Evolutionary conservation across 768 basidiomycete genomes (phyloP).

Genomic region (Podaxis carcinomalis): DNA sequence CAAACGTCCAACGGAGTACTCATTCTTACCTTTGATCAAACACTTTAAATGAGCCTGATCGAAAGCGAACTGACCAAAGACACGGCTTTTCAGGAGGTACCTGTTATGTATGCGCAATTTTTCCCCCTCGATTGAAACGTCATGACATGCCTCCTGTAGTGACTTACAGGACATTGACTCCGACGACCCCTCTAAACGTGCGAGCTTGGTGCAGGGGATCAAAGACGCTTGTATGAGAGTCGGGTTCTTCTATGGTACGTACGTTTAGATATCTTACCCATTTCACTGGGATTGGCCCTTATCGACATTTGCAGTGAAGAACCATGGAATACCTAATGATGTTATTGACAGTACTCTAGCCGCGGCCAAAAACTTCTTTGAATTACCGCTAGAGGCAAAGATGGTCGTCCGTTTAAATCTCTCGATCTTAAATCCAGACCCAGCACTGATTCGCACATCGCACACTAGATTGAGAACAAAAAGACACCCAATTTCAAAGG

Average conservation of each 20-base stretch:
- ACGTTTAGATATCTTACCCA: neutral
- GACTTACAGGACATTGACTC: conserved; percentile 39
- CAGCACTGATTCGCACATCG: neutral
- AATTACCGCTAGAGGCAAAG: conserved; percentile 57
- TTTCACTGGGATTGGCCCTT: neutral
- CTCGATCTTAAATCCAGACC: neutral
- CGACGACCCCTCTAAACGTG: conserved; percentile 32
- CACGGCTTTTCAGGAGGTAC: conserved; percentile 29
- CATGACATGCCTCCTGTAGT: conserved; percentile 22
- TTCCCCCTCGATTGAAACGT: neutral
- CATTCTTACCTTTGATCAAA: neutral
- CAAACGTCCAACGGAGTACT: neutral
- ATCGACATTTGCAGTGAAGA: conserved; percentile 44
- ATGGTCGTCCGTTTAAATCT: conserved; percentile 46
- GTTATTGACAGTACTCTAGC: conserved; percentile 42
- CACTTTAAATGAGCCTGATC: conserved; percentile 12
- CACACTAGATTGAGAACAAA: conserved; percentile 57
- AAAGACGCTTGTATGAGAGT: conserved; percentile 76
- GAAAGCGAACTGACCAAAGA: conserved; percentile 13
- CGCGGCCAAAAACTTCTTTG: conserved; percentile 61
- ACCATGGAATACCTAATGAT: conserved; percentile 65
- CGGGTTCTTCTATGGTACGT: conserved; percentile 78
- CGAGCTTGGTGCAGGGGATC: conserved; percentile 50
- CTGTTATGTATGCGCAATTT: conserved; percentile 29
- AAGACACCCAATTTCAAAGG: conserved; percentile 73